Base-by-base conservation (phyloP, 2,329 filamentous ascomycete genomes). In the Claviceps digitariae region DNA sequence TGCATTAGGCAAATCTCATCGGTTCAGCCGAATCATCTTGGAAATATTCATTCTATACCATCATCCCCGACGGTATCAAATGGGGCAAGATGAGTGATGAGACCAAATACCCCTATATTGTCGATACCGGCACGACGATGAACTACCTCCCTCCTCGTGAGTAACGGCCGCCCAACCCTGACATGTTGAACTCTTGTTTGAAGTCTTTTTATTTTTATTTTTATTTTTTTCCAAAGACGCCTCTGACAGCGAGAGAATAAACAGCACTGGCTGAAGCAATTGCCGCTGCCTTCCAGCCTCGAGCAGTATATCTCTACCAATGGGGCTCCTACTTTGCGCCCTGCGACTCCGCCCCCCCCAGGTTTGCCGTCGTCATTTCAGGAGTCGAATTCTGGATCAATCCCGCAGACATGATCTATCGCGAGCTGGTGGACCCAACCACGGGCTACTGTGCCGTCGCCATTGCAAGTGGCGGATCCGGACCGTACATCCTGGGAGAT, bases 111-210 rank as follows among this genome's bases (percentile, higher is more conserved):
- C 73, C 73, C 4, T 76, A 72, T 59, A 74, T 79, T 51, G 65
- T 78, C 50, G 76, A 79, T 62, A 76, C 72, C 17, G 74, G 74
- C 34, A 78, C 76, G 1, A 74, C 75, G 0, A 67, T 77, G 60
- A 73, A 72, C 56, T 74, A 76, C 56, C 62, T 78, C 1, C 75
- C 76, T 12, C 70, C 71, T 12, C 63, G 75, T 75, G 59, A 66
- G 71, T 64, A 25, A 12, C 20, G 34, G 7, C 21, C 10, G 13
- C 34, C 13, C 6, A 10, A 40, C 15, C 3, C 9, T 41, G 40
- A 1, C n/a, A 3, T 41, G 40, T 41, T 20, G 31, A 34, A 34
- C 20, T 43, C 21, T 15, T 23, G 9, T 23, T 43, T 8, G 27
- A 2, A 1, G 4, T 43, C n/a, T 15, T 12, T 20, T 20, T 41